Evolutionary conservation across 495 filamentous ascomycete species (phyloP), one percentile per base, ranked within the genome.

Genomic region (Trypethelium eluteriae): DNA sequence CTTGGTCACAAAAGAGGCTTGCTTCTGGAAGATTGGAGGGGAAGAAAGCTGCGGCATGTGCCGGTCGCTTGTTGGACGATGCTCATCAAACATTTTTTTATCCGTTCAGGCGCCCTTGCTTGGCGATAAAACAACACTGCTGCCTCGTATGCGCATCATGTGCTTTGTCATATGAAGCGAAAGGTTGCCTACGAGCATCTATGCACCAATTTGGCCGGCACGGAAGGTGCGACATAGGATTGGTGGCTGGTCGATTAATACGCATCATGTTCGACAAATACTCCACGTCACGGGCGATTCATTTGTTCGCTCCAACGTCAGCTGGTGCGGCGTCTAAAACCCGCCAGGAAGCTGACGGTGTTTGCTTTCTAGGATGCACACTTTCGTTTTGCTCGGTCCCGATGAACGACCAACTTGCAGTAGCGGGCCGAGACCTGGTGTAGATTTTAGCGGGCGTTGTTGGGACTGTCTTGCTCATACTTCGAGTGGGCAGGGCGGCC

Each of bases 21-120:
- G 32, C 18, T 59, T 59, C 53, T 59, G 53, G 53, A 59, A 59
- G 53, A 59, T 59, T 59, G 4, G 53, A 59, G 53, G 53, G 53
- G 53, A 35, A 6, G 53, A 18, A 59, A 25, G 25, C 25, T 3
- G 53, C 53, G 53, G 53, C 53, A 59, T 36, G 11, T 59, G 32
- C 53, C 53, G 53, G 53, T 18, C 18, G 32, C 53, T 59, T 59
- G 25, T 59, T 59, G 53, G 53, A 59, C 32, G 53, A 34, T 34
- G 53, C 32, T 18, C 7, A 35, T 59, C 32, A 59, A 59, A 59
- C 53, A 59, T 34, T 59, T 59, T 59, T 44, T 7, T 14, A 34
- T 14, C 53, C 18, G 18, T 18, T 34, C 10, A 32, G 53, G 32
- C 53, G 53, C 53, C 53, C 53, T 59, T 59, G 53, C 53, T 36